Conservation (phyloP, 257 asterid genomes). For the Lycium ferocissimum region DNA sequence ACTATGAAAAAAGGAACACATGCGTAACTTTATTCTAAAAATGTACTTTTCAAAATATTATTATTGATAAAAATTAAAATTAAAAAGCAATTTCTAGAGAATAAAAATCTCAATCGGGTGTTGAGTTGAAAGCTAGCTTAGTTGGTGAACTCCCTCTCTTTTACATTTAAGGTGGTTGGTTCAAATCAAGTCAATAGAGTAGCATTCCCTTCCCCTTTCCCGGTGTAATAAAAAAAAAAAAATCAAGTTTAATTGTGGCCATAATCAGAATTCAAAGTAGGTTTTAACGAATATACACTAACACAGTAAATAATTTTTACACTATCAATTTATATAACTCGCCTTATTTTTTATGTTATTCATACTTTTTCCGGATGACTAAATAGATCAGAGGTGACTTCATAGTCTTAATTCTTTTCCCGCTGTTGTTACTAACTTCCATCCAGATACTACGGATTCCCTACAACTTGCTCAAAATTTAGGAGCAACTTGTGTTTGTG, state of each 20-base stretch:
- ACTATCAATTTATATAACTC: too few relatives aligned
- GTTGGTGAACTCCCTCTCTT: too few relatives aligned
- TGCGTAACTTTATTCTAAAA: conserved; percentile 15
- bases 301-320: too few relatives aligned
- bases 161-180: too few relatives aligned
- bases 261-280: too few relatives aligned
- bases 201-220: too few relatives aligned
- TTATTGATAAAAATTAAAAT: not conserved
- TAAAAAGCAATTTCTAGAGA: too few relatives aligned
- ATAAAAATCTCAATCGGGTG: too few relatives aligned
- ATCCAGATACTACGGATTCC: not conserved
- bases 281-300: not conserved
- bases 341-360: not conserved
- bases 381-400: not conserved
- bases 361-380: not conserved
- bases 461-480: not conserved
- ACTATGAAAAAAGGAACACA: not conserved
- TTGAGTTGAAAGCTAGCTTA: not conserved
- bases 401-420: not conserved
- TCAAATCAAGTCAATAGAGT: too few relatives aligned
- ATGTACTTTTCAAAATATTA: not conserved
- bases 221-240: too few relatives aligned
- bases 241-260: too few relatives aligned
- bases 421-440: not conserved
- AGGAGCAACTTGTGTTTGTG: not conserved